Evolutionary conservation across 331 rosid genomes (phyloP), one percentile per base, ranked within the genome.

Genomic region (Acacia pycnantha): DNA sequence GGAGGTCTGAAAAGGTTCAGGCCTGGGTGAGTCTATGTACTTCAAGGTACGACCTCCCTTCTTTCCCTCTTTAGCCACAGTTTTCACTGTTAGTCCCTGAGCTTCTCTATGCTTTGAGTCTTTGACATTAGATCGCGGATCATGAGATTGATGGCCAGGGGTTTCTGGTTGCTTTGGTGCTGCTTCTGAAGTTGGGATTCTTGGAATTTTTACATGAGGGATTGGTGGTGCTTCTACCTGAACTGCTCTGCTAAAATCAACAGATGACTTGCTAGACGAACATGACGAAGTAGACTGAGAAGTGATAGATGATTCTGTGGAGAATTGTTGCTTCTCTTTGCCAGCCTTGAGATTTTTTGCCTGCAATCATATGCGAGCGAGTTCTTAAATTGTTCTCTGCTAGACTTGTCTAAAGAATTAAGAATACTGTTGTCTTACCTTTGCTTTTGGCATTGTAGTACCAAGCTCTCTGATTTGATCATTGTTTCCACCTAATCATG

Each of bases 21-120:
- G 98, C 90, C 98, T 84, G 1, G 98, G 98, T 16, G 98, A 95
- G 74, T 95, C 98, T 0, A 93, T 85, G 83, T 81, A 88, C 75
- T 80, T 89, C 86, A 89, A 84, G 44, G 89, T 58, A 77, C 62
- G 90, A 70, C 84, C 84, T 40, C 84, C 83, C 53, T 54, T 84
- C 72, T 83, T 84, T 82, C 76, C 88, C 74, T 85, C 86, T 71
- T 87, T 88, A n/a, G 82, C 81, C 47, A 72, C 86, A 68, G 93
- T 86, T 82, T 85, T 90, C 79, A 91, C 89, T 61, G 87, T 86
- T 43, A 94, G 66, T 8, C 84, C 87, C 18, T 83, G 88, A 70
- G 85, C 81, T 79, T 90, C 91, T 89, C 90, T 87, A 78, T 85
- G 77, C 66, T 84, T 88, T 2, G 91, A 91, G 40, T 87, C 90